phyloP scores from a whole-genome alignment of 371 early-diverging fungal genomes.

The Lichtheimia ornata region DNA sequence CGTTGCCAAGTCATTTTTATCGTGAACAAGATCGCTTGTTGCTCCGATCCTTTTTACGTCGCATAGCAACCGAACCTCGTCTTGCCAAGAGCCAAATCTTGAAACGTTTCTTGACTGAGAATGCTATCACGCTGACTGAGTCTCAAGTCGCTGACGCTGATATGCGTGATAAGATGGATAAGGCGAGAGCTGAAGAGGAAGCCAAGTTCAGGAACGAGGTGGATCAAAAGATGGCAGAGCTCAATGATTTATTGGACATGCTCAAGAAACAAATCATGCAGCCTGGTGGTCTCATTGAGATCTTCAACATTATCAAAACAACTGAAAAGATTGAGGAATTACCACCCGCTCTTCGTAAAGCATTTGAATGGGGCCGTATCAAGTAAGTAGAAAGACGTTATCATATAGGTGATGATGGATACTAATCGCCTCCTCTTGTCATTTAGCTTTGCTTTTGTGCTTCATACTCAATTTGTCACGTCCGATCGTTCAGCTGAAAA shows the following conservation, averaged over 20 bases:
- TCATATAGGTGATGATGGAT: not conserved
- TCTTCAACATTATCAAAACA: slow-evolving; percentile 39
- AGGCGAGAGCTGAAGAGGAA: slow-evolving; percentile 43
- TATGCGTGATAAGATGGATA: slow-evolving; percentile 34
- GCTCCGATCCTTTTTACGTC: slow-evolving; percentile 46
- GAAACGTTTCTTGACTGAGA: slow-evolving; percentile 41
- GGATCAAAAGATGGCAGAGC: slow-evolving; percentile 44
- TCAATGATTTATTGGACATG: slow-evolving; percentile 43
- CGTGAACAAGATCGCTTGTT: slow-evolving; percentile 57
- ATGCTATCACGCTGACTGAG: slow-evolving; percentile 35
- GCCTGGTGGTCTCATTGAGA: slow-evolving; percentile 45
- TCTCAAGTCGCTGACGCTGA: slow-evolving; percentile 44
- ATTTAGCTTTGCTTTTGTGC: slow-evolving; percentile 55
- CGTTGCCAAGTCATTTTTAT: slow-evolving; percentile 8
- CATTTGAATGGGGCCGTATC: slow-evolving; percentile 63
- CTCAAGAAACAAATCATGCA: slow-evolving; percentile 50
- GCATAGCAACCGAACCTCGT: slow-evolving; percentile 33
- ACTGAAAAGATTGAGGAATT: slow-evolving; percentile 45
- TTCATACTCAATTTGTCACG: slow-evolving; percentile 56
- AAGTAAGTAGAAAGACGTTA: slow-evolving; percentile 21
- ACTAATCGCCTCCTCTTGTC: not conserved
- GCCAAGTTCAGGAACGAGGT: slow-evolving; percentile 44
- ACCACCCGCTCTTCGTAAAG: slow-evolving; percentile 46
- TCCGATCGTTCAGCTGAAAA: slow-evolving; percentile 56
- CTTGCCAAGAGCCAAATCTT: slow-evolving; percentile 36